Percentiles rank a stretch among this genome's conserved stretches.
phyloP scores from a whole-genome alignment of 2,329 filamentous ascomycete genomes.

The Aureobasidium sp. region DNA sequence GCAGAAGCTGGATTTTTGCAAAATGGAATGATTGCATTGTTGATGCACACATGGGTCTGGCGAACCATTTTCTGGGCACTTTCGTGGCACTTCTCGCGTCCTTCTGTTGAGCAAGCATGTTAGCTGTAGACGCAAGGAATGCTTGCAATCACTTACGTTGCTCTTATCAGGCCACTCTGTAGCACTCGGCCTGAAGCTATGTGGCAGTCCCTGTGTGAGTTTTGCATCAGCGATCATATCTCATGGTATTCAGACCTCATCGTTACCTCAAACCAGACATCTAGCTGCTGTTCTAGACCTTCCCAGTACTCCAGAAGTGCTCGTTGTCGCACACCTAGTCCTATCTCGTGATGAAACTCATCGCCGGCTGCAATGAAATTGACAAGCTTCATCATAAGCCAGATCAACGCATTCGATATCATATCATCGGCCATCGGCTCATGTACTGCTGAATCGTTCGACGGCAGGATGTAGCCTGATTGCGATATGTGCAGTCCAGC shows the following conservation, averaged over 20 bases:
- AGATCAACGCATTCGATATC: constrained; percentile 57
- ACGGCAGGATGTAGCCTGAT: constrained; percentile 45
- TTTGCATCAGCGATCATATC: constrained; percentile 22
- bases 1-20: constrained; percentile 53
- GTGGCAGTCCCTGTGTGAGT: constrained; percentile 41
- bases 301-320: constrained; percentile 48
- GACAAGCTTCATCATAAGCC: constrained; percentile 59
- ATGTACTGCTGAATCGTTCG: constrained; percentile 41
- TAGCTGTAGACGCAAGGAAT: not conserved
- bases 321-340: constrained; percentile 44
- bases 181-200: constrained; percentile 53
- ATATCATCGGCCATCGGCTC: constrained; percentile 55
- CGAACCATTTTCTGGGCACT: constrained; percentile 54
- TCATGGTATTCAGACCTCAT: not conserved
- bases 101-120: not conserved
- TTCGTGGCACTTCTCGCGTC: constrained; percentile 18
- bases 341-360: constrained; percentile 34
- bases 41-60: constrained; percentile 56
- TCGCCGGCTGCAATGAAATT: constrained; percentile 57
- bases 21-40: constrained; percentile 62
- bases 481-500: constrained; percentile 54
- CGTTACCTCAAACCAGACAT: constrained; percentile 44
- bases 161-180: constrained; percentile 20
- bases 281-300: constrained; percentile 49
- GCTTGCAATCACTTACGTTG: not conserved